A percentile compares a stretch with the other conserved stretches of the same genome.
Evolutionary conservation across 106 monocot genomes (phyloP).

Genomic region (Agapanthus africanus): DNA sequence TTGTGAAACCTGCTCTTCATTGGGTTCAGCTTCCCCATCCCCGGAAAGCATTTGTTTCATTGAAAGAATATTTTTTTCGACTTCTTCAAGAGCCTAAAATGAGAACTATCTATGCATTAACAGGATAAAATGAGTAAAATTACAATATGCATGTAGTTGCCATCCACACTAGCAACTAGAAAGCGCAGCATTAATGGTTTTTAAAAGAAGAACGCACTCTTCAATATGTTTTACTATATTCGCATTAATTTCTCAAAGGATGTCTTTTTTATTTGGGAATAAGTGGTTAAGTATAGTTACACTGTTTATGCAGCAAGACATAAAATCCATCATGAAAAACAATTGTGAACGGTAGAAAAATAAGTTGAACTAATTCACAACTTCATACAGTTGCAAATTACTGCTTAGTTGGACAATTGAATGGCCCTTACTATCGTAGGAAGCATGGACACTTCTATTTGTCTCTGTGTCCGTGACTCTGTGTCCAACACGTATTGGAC

Average conservation of each 20-base stretch:
- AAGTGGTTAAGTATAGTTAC: background rate
- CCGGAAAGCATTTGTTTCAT: conserved; percentile 81
- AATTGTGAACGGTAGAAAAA: background rate
- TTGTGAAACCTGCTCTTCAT: conserved; percentile 60
- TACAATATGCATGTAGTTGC: background rate
- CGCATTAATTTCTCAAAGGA: background rate
- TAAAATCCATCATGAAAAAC: background rate
- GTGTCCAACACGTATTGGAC: background rate
- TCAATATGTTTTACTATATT: background rate
- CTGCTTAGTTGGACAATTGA: background rate
- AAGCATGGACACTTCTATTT: too few species aligned
- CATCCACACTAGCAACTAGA: background rate
- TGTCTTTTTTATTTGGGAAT: background rate
- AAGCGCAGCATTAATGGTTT: background rate
- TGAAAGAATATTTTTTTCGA: conserved; percentile 61
- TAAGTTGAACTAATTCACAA: background rate
- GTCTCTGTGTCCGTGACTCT: too few species aligned
- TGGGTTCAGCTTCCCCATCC: conserved; percentile 80
- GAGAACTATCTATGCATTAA: background rate
- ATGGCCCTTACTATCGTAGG: background rate
- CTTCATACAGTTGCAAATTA: background rate
- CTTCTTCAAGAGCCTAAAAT: conserved; percentile 86
- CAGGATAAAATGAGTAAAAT: background rate
- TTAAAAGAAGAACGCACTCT: background rate
- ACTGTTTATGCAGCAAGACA: background rate